Percentiles rank a stretch among this genome's conserved stretches.
Conservation (phyloP, 1,284 basidiomycete species). For the Marasmius tenuissimus region DNA sequence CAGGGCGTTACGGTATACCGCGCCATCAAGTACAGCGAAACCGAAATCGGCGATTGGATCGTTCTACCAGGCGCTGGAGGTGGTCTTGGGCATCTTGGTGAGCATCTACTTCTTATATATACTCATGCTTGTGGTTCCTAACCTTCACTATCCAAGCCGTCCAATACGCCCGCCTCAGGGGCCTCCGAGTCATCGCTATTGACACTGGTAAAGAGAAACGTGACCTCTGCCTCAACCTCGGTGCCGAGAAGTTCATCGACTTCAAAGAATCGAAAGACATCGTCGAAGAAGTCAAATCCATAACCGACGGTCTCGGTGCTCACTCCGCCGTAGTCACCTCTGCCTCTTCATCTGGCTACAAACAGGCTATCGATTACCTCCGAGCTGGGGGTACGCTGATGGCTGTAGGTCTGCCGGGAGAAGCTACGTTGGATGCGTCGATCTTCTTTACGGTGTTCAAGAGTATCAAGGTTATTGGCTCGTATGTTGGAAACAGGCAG, state of each 20-base stretch:
- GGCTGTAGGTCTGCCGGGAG: constrained; percentile 72
- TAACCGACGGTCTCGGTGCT: constrained; percentile 71
- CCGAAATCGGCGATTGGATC: constrained; percentile 75
- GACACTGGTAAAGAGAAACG: constrained; percentile 79
- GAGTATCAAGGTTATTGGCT: constrained; percentile 68
- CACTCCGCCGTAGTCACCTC: constrained; percentile 69
- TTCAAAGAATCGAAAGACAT: constrained; percentile 67
- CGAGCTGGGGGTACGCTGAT: constrained; percentile 66
- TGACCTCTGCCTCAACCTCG: constrained; percentile 65
- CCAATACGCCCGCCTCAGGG: constrained; percentile 79
- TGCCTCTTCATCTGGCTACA: constrained; percentile 38
- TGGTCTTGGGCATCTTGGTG: constrained; percentile 68
- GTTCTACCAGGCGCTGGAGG: constrained; percentile 80
- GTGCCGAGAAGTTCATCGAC: constrained; percentile 81
- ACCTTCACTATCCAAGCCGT: constrained; percentile 46
- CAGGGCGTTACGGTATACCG: constrained; percentile 84
- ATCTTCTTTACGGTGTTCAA: constrained; percentile 79
- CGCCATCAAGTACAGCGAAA: constrained; percentile 75
- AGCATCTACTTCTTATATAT: constrained; percentile 1
- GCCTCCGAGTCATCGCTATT: constrained; percentile 81
- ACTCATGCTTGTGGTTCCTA: neutral
- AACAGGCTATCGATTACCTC: constrained; percentile 71
- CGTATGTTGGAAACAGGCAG: constrained; percentile 76
- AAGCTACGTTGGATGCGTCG: constrained; percentile 58
- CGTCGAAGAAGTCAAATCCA: constrained; percentile 58